Conservation (phyloP, 2,329 filamentous ascomycete genomes). For the Fusarium chaquense region DNA sequence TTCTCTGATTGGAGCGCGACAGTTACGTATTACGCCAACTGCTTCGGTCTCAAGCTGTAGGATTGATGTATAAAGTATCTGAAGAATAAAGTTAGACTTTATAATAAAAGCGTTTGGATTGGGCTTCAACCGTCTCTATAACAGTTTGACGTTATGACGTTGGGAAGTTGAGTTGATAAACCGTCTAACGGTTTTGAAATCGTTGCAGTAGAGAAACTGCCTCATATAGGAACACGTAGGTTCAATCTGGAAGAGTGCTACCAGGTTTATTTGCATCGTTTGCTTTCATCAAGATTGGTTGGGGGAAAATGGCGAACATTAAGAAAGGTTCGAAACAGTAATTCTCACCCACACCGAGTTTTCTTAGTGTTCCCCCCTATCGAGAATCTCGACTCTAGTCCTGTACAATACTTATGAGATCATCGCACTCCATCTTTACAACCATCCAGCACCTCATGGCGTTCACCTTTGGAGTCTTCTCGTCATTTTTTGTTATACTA, state of each 20-base stretch:
- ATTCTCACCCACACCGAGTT: background rate
- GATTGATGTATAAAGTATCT: background rate
- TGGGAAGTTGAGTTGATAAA: background rate
- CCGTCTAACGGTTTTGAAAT: background rate
- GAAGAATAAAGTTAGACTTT: background rate
- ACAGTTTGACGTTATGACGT: background rate
- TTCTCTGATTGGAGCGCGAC: conserved; percentile 79
- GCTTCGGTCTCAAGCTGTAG: conserved; percentile 60
- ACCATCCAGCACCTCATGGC: conserved; percentile 8
- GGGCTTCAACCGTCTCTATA: background rate
- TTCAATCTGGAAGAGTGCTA: background rate
- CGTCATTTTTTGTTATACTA: conserved; percentile 8
- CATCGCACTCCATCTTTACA: conserved; percentile 11
- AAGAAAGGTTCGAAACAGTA: background rate
- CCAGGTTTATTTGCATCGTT: background rate
- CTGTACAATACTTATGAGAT: conserved; percentile 24
- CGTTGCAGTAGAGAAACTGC: background rate
- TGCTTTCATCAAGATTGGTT: rapidly evolving
- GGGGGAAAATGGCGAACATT: background rate
- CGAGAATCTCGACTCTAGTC: conserved; percentile 7
- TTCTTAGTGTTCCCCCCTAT: background rate
- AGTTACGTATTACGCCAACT: conserved; percentile 78
- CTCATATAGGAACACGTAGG: too few species aligned
- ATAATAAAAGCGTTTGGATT: background rate
- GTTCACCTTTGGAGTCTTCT: conserved; percentile 26